A percentile compares a stretch with the other conserved stretches of the same genome.
phyloP scores from a whole-genome alignment of 768 basidiomycete genomes.

The Suillus cothurnatus region DNA sequence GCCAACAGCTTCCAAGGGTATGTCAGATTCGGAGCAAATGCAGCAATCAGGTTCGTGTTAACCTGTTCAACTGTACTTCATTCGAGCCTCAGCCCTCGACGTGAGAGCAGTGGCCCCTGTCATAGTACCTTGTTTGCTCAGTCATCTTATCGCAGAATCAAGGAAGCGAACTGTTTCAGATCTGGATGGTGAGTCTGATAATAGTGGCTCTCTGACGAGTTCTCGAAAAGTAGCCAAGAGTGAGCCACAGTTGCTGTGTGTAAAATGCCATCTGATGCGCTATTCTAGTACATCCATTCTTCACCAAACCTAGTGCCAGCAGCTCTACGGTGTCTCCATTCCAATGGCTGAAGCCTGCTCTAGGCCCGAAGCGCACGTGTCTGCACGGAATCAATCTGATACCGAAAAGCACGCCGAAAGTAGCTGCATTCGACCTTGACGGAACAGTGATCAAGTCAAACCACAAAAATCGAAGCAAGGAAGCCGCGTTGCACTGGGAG shows the following conservation, averaged over 20 bases:
- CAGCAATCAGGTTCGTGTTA: constrained; percentile 4
- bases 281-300: constrained; percentile 45
- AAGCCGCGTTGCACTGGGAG: constrained; percentile 41
- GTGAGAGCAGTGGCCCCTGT: no score
- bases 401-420: constrained; percentile 46
- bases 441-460: constrained; percentile 75
- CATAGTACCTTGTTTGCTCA: neutral
- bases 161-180: constrained; percentile 24
- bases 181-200: constrained; percentile 12
- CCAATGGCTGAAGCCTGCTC: constrained; percentile 36
- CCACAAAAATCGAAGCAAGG: constrained; percentile 35
- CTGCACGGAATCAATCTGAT: constrained; percentile 35
- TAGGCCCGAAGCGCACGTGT: constrained; percentile 39
- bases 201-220: constrained; percentile 15
- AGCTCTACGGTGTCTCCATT: constrained; percentile 18
- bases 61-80: neutral
- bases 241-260: constrained; percentile 14
- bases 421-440: constrained; percentile 86
- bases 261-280: constrained; percentile 1
- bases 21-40: neutral
- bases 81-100: neutral
- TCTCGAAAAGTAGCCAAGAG: constrained; percentile 29
- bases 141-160: neutral
- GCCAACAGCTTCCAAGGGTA: neutral
- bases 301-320: constrained; percentile 29